Conservation (phyloP, 1,284 basidiomycete genomes). For the Cutaneotrichosporon cavernicola region DNA sequence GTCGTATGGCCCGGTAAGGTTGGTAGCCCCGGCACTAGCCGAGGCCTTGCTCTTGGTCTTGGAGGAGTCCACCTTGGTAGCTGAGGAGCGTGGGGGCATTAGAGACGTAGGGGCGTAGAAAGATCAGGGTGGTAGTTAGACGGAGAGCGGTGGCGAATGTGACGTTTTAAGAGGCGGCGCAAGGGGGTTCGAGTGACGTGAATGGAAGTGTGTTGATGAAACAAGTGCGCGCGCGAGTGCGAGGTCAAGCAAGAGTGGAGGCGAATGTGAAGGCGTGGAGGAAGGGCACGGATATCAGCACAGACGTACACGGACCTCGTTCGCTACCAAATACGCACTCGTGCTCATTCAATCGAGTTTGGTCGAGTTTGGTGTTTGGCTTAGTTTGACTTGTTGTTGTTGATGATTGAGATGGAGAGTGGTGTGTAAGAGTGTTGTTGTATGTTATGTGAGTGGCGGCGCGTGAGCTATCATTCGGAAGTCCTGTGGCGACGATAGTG, state of each 20-base stretch:
- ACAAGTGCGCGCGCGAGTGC: background rate
- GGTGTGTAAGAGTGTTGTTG: background rate
- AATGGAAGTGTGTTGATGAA: background rate
- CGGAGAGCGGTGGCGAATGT: background rate
- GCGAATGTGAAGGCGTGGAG: background rate
- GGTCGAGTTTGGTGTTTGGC: background rate
- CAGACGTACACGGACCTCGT: background rate
- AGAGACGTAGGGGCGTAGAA: background rate
- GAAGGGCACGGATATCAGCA: constrained; percentile 2
- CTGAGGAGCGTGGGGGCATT: constrained; percentile 17
- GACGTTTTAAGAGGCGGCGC: too few relatives aligned
- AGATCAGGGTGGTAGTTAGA: constrained; percentile 1
- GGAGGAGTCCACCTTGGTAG: constrained; percentile 53
- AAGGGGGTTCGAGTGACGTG: background rate
- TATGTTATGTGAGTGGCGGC: background rate
- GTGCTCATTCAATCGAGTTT: constrained; percentile 21
- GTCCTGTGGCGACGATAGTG: background rate
- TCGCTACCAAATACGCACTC: background rate
- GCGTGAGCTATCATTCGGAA: background rate
- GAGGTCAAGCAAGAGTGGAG: background rate
- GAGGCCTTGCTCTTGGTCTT: constrained; percentile 47
- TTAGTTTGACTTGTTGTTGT: background rate
- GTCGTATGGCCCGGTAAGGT: constrained; percentile 64
- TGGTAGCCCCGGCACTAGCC: constrained; percentile 53
- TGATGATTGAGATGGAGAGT: background rate